Percentiles rank a stretch among this genome's conserved stretches.
phyloP scores from a whole-genome alignment of 164 flowering plant species.

The Nymphaea thermarum region DNA sequence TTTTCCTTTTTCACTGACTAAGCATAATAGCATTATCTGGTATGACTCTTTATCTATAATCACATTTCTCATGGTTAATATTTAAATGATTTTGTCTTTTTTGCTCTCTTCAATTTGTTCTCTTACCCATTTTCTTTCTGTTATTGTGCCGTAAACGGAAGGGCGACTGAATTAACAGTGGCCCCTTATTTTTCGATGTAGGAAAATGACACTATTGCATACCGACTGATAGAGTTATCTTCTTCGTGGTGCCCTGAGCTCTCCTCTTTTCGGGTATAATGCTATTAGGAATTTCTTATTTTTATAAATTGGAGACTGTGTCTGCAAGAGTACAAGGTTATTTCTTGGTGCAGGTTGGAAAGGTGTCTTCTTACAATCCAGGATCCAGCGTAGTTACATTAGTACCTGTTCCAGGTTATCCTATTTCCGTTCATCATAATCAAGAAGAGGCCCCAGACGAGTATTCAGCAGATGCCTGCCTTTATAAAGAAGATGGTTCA shows the following conservation, averaged over 20 bases:
- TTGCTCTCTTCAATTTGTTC: no score
- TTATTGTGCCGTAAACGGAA: neutral
- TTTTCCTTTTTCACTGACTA: no score
- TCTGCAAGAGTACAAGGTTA: neutral
- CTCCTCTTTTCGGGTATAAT: conserved; percentile 63
- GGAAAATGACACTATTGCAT: conserved; percentile 84
- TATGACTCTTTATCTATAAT: no score
- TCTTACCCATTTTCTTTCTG: neutral
- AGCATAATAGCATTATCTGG: no score
- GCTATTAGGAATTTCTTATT: conserved; percentile 3
- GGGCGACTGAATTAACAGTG: neutral
- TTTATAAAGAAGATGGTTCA: conserved; percentile 80
- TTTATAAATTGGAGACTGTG: neutral
- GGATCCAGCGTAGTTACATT: conserved; percentile 33
- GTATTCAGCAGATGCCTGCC: conserved; percentile 25
- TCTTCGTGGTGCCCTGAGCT: conserved; percentile 86
- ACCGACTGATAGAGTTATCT: conserved; percentile 81
- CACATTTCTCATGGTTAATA: no score
- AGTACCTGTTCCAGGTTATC: conserved; percentile 51
- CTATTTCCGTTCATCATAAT: conserved; percentile 28
- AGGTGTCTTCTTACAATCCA: conserved; percentile 32
- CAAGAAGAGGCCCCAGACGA: conserved; percentile 29
- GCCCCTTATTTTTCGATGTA: conserved; percentile 16
- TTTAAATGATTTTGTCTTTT: no score
- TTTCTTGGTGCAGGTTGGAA: conserved; percentile 54